phyloP scores from a whole-genome alignment of 192 early-diverging fungal genomes.

The Podochytrium sp. region DNA sequence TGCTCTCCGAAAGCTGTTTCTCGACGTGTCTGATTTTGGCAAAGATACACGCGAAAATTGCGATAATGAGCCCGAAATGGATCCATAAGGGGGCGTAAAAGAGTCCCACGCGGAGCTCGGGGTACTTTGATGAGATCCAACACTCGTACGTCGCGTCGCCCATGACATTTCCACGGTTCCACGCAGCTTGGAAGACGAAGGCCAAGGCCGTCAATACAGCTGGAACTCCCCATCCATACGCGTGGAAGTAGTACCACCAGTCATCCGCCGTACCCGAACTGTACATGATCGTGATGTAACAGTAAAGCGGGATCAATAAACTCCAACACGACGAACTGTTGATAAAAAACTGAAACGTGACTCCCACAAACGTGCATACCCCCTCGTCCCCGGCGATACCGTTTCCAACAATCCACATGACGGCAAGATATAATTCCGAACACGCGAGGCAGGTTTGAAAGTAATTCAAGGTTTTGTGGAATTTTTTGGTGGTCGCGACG shows the following conservation, averaged over 20 bases:
- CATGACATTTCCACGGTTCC: background rate
- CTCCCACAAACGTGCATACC: background rate
- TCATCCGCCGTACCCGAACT: background rate
- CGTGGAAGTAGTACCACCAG: background rate
- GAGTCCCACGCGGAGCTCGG: conserved; percentile 10
- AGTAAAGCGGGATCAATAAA: background rate
- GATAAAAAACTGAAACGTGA: background rate
- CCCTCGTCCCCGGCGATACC: background rate
- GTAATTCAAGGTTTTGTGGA: background rate
- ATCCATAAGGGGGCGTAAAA: background rate
- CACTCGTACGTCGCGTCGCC: conserved; percentile 3
- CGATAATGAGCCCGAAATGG: background rate
- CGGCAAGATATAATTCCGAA: background rate
- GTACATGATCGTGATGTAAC: background rate
- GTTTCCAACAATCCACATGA: conserved; percentile 1
- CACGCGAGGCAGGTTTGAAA: background rate
- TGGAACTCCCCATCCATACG: conserved; percentile 5
- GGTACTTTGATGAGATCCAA: background rate
- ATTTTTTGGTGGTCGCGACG: background rate
- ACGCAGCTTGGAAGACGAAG: background rate
- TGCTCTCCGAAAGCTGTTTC: background rate
- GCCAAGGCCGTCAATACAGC: background rate
- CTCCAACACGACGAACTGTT: background rate
- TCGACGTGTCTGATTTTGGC: background rate
- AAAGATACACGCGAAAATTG: background rate